phyloP scores from a whole-genome alignment of 495 filamentous ascomycete genomes.

The Trichoderma asperelloides region DNA sequence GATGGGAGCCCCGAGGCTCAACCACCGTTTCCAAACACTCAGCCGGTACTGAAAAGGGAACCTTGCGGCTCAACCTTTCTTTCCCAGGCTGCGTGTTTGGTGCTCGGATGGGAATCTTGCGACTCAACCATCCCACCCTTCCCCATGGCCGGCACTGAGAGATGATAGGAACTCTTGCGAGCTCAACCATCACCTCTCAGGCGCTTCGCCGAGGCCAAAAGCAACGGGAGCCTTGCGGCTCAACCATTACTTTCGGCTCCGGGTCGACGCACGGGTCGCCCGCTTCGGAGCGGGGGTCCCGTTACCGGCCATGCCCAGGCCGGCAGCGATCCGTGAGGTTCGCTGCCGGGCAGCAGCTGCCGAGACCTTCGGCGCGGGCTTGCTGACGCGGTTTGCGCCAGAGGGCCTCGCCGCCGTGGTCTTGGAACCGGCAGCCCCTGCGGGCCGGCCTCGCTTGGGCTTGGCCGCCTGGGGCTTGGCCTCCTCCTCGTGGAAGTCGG shows the following conservation, averaged over 20 bases:
- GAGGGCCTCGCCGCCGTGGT: not conserved
- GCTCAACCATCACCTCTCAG: not conserved
- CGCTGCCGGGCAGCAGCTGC: not conserved
- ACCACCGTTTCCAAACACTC: too few species aligned
- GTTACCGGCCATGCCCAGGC: constrained; percentile 2
- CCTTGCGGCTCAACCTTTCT: too few species aligned
- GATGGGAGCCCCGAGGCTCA: too few species aligned
- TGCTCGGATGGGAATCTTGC: not conserved
- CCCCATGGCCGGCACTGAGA: not conserved
- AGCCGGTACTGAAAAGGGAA: too few species aligned
- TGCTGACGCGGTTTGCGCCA: not conserved
- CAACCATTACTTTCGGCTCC: constrained; percentile 1
- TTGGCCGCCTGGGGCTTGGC: constrained; percentile 3
- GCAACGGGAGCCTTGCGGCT: not conserved
- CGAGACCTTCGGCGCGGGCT: not conserved
- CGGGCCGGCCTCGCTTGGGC: not conserved
- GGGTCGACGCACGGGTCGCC: not conserved
- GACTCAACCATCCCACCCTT: not conserved
- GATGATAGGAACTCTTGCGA: not conserved
- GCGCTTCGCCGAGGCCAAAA: not conserved
- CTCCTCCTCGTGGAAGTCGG: not conserved
- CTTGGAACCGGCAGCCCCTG: not conserved
- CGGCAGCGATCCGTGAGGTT: not conserved
- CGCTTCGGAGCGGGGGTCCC: constrained; percentile 5
- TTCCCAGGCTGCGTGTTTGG: too few species aligned